Base-by-base conservation (phyloP, 208 protist genomes). In the Balamuthia mandrillaris region DNA sequence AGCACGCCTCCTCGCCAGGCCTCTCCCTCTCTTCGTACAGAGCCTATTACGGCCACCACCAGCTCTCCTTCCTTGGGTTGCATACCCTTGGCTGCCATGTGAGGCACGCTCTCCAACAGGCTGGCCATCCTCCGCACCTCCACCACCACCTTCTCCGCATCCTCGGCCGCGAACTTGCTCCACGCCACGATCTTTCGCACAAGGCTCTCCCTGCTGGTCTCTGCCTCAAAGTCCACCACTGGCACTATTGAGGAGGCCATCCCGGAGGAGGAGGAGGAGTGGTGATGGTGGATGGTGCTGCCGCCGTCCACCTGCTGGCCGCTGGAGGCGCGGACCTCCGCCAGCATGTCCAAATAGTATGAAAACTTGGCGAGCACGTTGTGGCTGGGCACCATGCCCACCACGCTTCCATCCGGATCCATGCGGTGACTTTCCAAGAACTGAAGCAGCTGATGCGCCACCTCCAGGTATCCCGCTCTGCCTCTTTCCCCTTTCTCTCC, bases 171-270 rank as follows among this genome's bases (percentile, higher is more conserved):
- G 27, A 74, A 52, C 41, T 74, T 74, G 41, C 65, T 74, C 65
- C 65, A 74, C 41, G 65, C 65, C 12, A 74, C 27, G 21, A 74
- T 74, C 41, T 74, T 74, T 29, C 33, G 24, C 21, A 42, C 65
- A 14, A 74, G 65, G 27, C 51, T 74, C 41, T 74, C 65, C n/a
- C 51, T 37, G 65, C 65, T 42, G 14, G 65, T n/a, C 39, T 74
- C 65, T 37, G 65, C 65, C 37, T 74, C 65, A 42, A 52, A 74
- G 65, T 74, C 65, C 41, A 74, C 51, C n/a, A n/a, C n/a, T n/a
- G n/a, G n/a, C n/a, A n/a, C n/a, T n/a, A n/a, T n/a, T n/a, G n/a
- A n/a, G n/a, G n/a, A n/a, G n/a, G n/a, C n/a, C n/a, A n/a, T n/a
- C n/a, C n/a, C n/a, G n/a, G n/a, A n/a, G n/a, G n/a, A n/a, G n/a